A percentile compares a stretch with the other conserved stretches of the same genome.
These are phyloP conservation scores for Schrenkiella parvula DNA, from an alignment of 345 rosid species.

Conservation along the genomic window DNA sequence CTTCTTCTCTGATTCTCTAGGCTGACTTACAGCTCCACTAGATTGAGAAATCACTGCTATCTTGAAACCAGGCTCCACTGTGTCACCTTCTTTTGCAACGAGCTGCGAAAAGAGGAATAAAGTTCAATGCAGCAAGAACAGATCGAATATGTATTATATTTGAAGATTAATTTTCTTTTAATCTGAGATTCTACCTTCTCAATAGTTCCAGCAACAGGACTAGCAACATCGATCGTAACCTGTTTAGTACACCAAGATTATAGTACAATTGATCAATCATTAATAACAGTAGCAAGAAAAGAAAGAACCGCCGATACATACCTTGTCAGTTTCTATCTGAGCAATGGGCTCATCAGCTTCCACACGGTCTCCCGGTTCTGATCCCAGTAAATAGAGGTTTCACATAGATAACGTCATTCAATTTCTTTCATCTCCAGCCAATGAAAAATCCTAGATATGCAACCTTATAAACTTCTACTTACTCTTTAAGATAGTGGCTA, in stretches of 20 bases:
- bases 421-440: background rate
- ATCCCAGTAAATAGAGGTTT: conserved; percentile 26
- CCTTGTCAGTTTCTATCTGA: conserved; percentile 96
- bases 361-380: conserved; percentile 90
- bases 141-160: background rate
- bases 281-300: background rate
- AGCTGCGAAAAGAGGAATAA: conserved; percentile 32
- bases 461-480: conserved; percentile 27
- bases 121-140: background rate
- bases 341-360: conserved; percentile 85
- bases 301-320: conserved; percentile 11
- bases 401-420: background rate
- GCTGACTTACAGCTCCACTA: conserved; percentile 56
- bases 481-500: conserved; percentile 69
- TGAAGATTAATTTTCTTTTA: background rate
- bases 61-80: conserved; percentile 78
- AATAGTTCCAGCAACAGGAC: conserved; percentile 63
- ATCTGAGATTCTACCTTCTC: conserved; percentile 42
- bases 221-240: conserved; percentile 72
- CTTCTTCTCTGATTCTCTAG: conserved; percentile 54
- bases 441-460: background rate
- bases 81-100: conserved; percentile 80
- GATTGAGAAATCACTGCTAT: conserved; percentile 76
- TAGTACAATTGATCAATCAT: background rate
- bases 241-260: background rate